Evolutionary conservation across 805 yeast species (phyloP).

Genomic region (Barnettozyma populi): DNA sequence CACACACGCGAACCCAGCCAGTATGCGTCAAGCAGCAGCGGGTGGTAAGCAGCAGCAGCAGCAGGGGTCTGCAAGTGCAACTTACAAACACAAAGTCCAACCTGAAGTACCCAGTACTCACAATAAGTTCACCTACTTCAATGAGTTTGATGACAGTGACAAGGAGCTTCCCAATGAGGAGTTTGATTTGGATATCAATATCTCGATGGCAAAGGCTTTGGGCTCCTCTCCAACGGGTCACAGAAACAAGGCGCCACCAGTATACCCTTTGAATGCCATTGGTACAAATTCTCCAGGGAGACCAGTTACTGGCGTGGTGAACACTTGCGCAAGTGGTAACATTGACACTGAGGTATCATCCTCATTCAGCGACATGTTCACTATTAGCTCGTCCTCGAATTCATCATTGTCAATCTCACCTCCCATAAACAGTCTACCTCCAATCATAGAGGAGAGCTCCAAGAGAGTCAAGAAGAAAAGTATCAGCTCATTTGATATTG

Average conservation of each 20-base stretch:
- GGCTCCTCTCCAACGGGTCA: constrained; percentile 7
- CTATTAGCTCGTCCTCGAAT: constrained; percentile 17
- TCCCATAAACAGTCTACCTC: constrained; percentile 18
- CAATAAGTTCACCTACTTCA: constrained; percentile 15
- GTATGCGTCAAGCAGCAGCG: background rate
- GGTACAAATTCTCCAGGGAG: background rate
- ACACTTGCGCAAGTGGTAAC: constrained; percentile 6
- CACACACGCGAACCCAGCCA: background rate
- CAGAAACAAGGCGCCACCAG: background rate
- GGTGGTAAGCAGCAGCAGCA: constrained; percentile 3
- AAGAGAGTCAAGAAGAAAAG: constrained; percentile 3
- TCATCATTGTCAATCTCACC: constrained; percentile 24
- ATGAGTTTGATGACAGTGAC: constrained; percentile 13
- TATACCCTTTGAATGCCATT: background rate
- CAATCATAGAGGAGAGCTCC: constrained; percentile 20
- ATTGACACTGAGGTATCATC: constrained; percentile 20
- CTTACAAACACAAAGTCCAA: constrained; percentile 19
- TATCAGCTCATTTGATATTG: constrained; percentile 41
- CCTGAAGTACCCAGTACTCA: constrained; percentile 9
- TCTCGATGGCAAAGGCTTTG: constrained; percentile 31
- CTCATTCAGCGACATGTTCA: constrained; percentile 26
- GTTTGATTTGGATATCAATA: constrained; percentile 29
- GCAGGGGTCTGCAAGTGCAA: background rate
- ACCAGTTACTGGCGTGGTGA: constrained; percentile 6
- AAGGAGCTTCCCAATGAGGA: constrained; percentile 6